These are phyloP conservation scores for Trypanosoma cruzi DNA, from an alignment of 208 protist species.

Conservation along the genomic window DNA sequence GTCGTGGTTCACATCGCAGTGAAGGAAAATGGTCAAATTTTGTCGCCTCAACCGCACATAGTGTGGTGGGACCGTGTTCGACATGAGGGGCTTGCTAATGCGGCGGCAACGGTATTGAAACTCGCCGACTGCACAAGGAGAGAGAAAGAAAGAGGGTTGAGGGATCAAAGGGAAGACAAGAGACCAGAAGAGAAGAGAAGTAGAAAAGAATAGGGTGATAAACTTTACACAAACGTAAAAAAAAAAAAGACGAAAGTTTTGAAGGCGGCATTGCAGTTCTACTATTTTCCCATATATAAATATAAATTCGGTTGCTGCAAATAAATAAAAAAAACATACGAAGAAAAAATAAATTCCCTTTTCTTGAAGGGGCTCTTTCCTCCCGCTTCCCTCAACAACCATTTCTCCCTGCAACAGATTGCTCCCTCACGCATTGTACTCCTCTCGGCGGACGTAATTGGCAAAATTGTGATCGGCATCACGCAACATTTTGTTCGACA, in stretches of 20 bases:
- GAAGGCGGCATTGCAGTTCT: slow-evolving; percentile 4
- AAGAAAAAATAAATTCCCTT: background rate
- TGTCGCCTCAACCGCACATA: slow-evolving; percentile 82
- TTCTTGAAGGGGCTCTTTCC: background rate
- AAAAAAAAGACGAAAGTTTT: slow-evolving; percentile 18
- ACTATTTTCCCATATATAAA: background rate
- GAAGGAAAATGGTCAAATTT: slow-evolving; percentile 85
- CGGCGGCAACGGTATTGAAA: background rate
- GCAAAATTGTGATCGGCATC: slow-evolving; percentile 85
- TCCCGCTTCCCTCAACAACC: background rate
- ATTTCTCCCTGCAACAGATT: background rate
- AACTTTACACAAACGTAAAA: background rate
- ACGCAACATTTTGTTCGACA: slow-evolving; percentile 61
- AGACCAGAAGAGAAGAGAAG: background rate
- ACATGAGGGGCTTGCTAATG: slow-evolving; percentile 12
- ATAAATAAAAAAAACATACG: background rate
- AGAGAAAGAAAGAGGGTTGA: too few species aligned
- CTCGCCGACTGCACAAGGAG: background rate
- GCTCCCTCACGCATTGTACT: slow-evolving; percentile 50
- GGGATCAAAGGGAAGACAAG: background rate
- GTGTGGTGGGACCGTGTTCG: slow-evolving; percentile 49
- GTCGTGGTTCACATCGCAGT: slow-evolving; percentile 91
- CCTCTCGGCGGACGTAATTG: slow-evolving; percentile 61
- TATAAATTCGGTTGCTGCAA: background rate
- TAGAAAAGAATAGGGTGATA: background rate